Conservation (phyloP, 169 alveolate species). For the Eimeria falciformis region DNA sequence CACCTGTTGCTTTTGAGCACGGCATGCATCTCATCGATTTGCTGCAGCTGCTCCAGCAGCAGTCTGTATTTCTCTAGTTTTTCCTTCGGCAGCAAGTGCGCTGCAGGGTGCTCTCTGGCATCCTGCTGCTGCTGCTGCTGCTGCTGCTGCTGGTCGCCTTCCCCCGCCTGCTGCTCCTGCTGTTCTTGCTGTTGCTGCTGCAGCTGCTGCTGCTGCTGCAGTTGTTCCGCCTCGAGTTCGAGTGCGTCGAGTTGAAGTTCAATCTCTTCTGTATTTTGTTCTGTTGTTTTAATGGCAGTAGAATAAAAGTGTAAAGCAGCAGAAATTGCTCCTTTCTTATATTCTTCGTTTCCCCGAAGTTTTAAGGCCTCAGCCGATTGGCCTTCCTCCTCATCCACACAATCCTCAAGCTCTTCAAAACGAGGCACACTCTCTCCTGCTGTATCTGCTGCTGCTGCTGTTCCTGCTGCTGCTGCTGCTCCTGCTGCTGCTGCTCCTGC, state of each 20-base stretch:
- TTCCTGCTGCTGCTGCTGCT: not conserved
- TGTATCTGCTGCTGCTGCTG: not conserved
- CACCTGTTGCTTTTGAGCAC: constrained; percentile 43
- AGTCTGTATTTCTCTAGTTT: not conserved
- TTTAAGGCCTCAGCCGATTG: constrained; percentile 41
- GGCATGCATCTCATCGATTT: constrained; percentile 18
- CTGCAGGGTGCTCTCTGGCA: constrained; percentile 53
- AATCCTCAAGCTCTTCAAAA: constrained; percentile 79
- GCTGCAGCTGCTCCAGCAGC: constrained; percentile 53
- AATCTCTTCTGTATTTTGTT: constrained; percentile 43
- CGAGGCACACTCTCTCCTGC: constrained; percentile 33
- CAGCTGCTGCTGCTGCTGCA: constrained; percentile 46
- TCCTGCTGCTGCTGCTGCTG: constrained; percentile 27
- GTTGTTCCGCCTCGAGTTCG: constrained; percentile 1
- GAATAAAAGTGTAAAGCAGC: constrained; percentile 56
- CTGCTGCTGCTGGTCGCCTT: not conserved
- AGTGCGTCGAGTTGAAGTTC: constrained; percentile 15
- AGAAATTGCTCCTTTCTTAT: not conserved
- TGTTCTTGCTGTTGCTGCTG: not conserved
- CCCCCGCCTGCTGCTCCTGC: not conserved
- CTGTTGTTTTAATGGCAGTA: constrained; percentile 30
- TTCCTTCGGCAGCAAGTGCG: not conserved
- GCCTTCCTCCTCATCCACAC: constrained; percentile 25
- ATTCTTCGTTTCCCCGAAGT: constrained; percentile 34
- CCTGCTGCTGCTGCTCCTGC: not conserved